Percentiles rank a stretch among this genome's conserved stretches.
phyloP scores from a whole-genome alignment of 441 rosid species.

The Syzygium malaccense region DNA sequence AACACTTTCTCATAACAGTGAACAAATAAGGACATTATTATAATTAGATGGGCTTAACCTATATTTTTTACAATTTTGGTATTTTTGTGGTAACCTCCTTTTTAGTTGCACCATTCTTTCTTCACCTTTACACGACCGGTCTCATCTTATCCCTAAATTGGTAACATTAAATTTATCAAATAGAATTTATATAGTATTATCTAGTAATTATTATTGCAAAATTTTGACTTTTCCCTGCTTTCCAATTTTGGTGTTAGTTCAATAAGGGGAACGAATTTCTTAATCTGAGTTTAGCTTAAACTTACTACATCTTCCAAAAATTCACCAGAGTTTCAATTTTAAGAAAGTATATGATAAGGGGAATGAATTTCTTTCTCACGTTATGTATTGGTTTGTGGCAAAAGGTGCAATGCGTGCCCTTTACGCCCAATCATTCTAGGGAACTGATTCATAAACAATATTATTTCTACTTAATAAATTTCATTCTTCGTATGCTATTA shows the following conservation, averaged over 20 bases:
- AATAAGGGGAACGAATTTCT: background rate
- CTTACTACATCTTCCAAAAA: background rate
- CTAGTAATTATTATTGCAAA: background rate
- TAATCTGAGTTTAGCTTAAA: background rate
- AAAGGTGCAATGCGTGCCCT: background rate
- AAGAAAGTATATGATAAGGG: background rate
- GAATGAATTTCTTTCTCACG: background rate
- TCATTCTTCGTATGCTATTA: background rate
- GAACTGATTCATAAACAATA: background rate
- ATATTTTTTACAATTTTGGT: background rate
- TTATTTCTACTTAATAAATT: background rate
- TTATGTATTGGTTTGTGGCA: background rate
- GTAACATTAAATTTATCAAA: background rate
- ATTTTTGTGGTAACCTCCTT: background rate
- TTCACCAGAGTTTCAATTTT: background rate
- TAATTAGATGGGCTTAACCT: background rate
- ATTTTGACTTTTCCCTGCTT: accelerated
- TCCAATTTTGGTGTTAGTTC: background rate
- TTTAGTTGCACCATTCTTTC: background rate
- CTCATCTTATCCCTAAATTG: background rate
- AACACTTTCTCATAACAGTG: too few relatives aligned
- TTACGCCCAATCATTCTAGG: background rate
- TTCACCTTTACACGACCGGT: accelerated
- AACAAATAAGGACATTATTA: too few relatives aligned
- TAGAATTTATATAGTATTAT: background rate